These are phyloP conservation scores for Mucor indicus DNA, from an alignment of 371 early-diverging fungal species.

Conservation along the genomic window DNA sequence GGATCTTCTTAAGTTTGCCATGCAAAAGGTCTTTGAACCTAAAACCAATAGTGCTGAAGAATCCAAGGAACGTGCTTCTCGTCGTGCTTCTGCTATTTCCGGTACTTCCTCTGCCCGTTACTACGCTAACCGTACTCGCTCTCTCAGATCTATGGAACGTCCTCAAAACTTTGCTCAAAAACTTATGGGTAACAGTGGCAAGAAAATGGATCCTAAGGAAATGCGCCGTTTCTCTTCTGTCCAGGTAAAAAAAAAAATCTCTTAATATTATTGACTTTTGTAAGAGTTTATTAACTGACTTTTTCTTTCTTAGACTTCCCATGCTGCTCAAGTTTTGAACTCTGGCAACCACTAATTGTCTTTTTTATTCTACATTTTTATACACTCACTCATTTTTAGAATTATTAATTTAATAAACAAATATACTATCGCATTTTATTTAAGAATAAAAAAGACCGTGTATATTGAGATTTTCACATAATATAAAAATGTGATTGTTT, in stretches of 20 bases:
- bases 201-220: conserved; percentile 38
- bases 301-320: no score
- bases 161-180: conserved; percentile 32
- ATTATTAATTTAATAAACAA: no score
- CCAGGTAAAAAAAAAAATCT: no score
- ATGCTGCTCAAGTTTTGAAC: conserved; percentile 24
- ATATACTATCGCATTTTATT: no score
- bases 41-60: conserved; percentile 8
- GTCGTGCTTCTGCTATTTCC: conserved; percentile 26
- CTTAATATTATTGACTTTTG: no score
- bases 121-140: conserved; percentile 33
- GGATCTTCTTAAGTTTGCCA: conserved; percentile 68
- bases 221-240: conserved; percentile 45
- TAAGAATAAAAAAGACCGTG: no score
- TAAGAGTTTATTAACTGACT: no score
- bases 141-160: conserved; percentile 25
- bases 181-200: conserved; percentile 11
- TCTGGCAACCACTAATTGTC: no score
- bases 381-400: no score
- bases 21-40: conserved; percentile 55
- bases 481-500: no score
- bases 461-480: no score
- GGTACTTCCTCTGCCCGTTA: conserved; percentile 27
- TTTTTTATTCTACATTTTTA: no score
- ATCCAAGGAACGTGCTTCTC: conserved; percentile 10